These are phyloP conservation scores for rapeseed (Brassica napus) DNA, from an alignment of 345 rosid genomes.

Conservation along the genomic window Da-Ae NC_063442.1:38731001-38731500, in stretches of 20 bases:
- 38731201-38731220: slow-evolving; percentile 84
- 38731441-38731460: not conserved
- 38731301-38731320: not conserved
- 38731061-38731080: not conserved
- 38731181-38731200: slow-evolving; percentile 84
- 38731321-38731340: not conserved
- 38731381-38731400: not conserved
- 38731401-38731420: not conserved
- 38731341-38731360: not conserved
- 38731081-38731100: not conserved
- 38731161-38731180: slow-evolving; percentile 72
- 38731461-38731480: no score
- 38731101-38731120: slow-evolving; percentile 6
- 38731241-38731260: slow-evolving; percentile 24
- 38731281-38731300: not conserved
- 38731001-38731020: slow-evolving; percentile 1
- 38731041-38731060: not conserved
- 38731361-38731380: not conserved
- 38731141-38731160: slow-evolving; percentile 67
- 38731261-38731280: not conserved
- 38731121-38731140: slow-evolving; percentile 5
- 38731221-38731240: slow-evolving; percentile 85
- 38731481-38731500: no score
- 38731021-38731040: not conserved
- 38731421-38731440: no score